phyloP scores from a whole-genome alignment of 2,329 filamentous ascomycete genomes.

The Trichophyton benhamiae region DNA sequence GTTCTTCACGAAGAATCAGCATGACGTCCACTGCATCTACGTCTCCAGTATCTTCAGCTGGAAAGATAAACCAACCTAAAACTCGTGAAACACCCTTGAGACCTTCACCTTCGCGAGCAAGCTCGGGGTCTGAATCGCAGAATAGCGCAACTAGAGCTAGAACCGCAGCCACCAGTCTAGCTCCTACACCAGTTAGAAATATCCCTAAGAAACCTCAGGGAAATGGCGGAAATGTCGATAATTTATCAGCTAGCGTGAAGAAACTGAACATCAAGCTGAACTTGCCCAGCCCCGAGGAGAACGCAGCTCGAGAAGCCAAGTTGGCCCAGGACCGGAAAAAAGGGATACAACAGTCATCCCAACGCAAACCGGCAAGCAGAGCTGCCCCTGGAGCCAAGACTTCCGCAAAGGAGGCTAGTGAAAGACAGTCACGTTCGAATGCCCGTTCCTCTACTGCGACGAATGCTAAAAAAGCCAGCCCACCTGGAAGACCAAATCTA shows the following conservation, averaged over 20 bases:
- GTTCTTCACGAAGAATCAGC: constrained; percentile 20
- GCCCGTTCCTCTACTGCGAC: neutral
- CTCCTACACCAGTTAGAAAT: neutral
- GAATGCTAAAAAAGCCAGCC: neutral
- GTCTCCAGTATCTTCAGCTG: neutral
- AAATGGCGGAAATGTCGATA: constrained; percentile 23
- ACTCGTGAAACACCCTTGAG: neutral
- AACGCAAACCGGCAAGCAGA: neutral
- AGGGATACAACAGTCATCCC: neutral
- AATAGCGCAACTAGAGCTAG: neutral
- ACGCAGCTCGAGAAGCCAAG: constrained; percentile 41
- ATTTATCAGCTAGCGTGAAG: constrained; percentile 41
- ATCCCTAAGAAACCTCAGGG: neutral
- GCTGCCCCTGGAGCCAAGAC: neutral
- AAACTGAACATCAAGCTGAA: constrained; percentile 46
- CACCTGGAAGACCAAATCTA: neutral
- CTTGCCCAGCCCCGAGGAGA: constrained; percentile 45
- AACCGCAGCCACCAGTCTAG: neutral
- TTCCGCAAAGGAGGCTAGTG: neutral
- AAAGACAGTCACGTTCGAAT: neutral
- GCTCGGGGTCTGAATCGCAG: neutral
- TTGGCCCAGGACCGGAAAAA: constrained; percentile 30
- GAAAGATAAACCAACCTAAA: neutral
- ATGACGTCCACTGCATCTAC: constrained; percentile 19
- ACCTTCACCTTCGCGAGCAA: constrained; percentile 2